phyloP scores from a whole-genome alignment of 1,284 basidiomycete species.

The Moesziomyces globuligerus region DNA sequence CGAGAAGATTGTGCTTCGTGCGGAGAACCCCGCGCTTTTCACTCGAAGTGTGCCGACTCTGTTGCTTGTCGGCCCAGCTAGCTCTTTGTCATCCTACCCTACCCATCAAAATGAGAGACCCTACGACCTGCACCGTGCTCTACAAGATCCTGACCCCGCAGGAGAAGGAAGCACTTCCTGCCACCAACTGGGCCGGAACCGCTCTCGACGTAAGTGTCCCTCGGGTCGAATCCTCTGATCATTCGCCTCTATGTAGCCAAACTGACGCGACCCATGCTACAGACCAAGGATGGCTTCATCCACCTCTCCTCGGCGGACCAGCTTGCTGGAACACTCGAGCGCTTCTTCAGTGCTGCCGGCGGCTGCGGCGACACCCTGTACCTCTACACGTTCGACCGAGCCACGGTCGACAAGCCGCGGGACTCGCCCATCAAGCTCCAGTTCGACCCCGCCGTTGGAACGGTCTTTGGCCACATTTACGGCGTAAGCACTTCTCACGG shows the following conservation, averaged over 20 bases:
- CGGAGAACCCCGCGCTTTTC: neutral
- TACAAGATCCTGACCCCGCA: conserved; percentile 61
- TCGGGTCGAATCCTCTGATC: too few species aligned
- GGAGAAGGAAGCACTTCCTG: conserved; percentile 43
- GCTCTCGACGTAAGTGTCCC: conserved; percentile 50
- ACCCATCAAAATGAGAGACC: conserved; percentile 36
- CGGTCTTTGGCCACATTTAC: conserved; percentile 54
- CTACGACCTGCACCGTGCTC: conserved; percentile 47
- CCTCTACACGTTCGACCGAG: conserved; percentile 42
- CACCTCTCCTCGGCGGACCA: conserved; percentile 58
- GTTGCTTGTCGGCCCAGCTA: too few species aligned
- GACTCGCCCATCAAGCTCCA: conserved; percentile 39
- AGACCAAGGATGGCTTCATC: conserved; percentile 59
- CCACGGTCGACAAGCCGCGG: conserved; percentile 32
- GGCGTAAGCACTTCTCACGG: conserved; percentile 32
- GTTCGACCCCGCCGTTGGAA: conserved; percentile 50
- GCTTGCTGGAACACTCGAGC: conserved; percentile 47
- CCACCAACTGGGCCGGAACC: conserved; percentile 50
- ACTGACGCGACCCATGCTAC: neutral
- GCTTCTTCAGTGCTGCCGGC: conserved; percentile 48
- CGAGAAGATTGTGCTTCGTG: neutral
- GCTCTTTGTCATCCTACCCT: neutral
- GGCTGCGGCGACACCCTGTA: conserved; percentile 46
- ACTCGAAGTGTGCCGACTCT: neutral
- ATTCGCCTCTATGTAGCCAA: neutral